These are phyloP conservation scores for Syzygium jambos DNA, from an alignment of 345 rosid genomes.

Conservation along the genomic window DNA sequence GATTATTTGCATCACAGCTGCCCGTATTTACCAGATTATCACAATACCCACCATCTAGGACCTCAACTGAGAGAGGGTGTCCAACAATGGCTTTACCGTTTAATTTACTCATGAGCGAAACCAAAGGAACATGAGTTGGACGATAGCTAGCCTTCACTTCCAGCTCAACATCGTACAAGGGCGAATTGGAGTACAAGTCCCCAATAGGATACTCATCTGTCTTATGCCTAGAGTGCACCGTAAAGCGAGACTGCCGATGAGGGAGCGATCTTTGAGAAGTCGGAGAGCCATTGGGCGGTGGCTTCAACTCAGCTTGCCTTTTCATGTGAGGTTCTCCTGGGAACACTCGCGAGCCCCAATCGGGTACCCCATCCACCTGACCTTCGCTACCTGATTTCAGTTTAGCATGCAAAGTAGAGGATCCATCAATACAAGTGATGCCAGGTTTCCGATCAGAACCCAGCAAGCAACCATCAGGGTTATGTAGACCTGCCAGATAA, in stretches of 20 bases:
- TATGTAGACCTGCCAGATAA: conserved; percentile 10
- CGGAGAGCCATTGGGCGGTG: conserved; percentile 20
- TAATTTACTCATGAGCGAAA: conserved; percentile 80
- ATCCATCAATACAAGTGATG: conserved; percentile 7
- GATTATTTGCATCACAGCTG: conserved; percentile 8
- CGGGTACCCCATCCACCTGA: conserved; percentile 13
- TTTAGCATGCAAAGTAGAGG: conserved; percentile 1
- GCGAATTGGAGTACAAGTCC: conserved; percentile 16
- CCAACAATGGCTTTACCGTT: conserved; percentile 83
- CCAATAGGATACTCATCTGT: conserved; percentile 30
- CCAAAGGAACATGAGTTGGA: conserved; percentile 72
- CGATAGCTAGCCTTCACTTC: conserved; percentile 64
- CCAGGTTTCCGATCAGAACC: not conserved
- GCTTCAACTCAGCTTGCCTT: conserved; percentile 18
- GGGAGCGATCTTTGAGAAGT: conserved; percentile 50
- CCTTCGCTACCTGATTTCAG: conserved; percentile 16
- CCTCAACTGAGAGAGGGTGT: conserved; percentile 64
- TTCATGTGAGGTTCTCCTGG: conserved; percentile 14
- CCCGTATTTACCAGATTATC: conserved; percentile 14
- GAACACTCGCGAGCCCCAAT: conserved; percentile 28
- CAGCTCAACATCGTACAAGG: conserved; percentile 58
- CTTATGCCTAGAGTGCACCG: conserved; percentile 35
- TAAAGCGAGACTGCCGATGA: conserved; percentile 48
- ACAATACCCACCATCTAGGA: conserved; percentile 26
- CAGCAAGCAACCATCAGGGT: not conserved